phyloP scores from a whole-genome alignment of 75 land plant species.

The Adiantum capillusveneris region DNA sequence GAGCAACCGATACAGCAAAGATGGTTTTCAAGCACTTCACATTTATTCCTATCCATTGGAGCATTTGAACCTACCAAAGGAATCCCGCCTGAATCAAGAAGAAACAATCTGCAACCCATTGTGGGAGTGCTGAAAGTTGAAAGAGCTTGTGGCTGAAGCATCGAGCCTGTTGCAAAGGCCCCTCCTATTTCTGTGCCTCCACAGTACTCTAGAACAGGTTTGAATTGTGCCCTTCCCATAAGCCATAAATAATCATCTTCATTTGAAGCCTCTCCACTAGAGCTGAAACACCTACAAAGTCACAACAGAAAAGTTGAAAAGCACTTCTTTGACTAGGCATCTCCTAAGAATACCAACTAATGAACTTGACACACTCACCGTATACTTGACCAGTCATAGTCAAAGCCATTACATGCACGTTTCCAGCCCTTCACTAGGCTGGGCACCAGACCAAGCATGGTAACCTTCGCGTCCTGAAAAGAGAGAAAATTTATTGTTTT shows the following conservation, averaged over 20 bases:
- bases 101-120: constrained; percentile 79
- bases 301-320: no score
- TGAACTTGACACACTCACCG: constrained; percentile 35
- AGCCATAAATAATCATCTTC: constrained; percentile 95
- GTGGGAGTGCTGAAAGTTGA: constrained; percentile 88
- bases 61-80: constrained; percentile 53
- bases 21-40: no score
- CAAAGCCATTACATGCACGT: constrained; percentile 45
- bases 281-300: constrained; percentile 69
- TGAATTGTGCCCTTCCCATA: constrained; percentile 81
- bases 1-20: no score
- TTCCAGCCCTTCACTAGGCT: constrained; percentile 90
- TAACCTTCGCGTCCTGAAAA: constrained; percentile 86
- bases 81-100: constrained; percentile 64
- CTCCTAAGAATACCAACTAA: no score
- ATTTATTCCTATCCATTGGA: no score
- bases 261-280: constrained; percentile 94
- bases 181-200: constrained; percentile 99
- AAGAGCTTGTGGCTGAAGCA: constrained; percentile 77
- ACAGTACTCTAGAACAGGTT: constrained; percentile 95
- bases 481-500: no score
- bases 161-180: constrained; percentile 78
- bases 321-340: no score
- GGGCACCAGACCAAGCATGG: constrained; percentile 91
- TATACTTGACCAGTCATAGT: constrained; percentile 76